Percentiles rank a stretch among this genome's conserved stretches.
These are phyloP conservation scores for Penicillium sp. DNA, from an alignment of 2,329 filamentous ascomycete genomes.

Conservation along the genomic window DNA sequence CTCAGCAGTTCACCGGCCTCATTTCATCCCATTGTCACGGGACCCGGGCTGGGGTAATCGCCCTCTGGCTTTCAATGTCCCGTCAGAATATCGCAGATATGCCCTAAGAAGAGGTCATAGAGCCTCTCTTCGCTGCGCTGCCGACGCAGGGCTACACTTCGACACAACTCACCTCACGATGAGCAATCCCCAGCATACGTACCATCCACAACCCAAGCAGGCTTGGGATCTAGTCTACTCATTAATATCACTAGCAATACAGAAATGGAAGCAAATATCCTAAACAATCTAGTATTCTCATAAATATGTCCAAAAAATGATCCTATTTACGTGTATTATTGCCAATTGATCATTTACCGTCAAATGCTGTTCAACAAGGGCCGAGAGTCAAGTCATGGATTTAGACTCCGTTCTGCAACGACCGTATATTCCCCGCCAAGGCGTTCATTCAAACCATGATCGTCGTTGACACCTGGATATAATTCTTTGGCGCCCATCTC, in stretches of 20 bases:
- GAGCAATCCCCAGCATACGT: not conserved
- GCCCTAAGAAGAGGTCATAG: not conserved
- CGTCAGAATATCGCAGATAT: not conserved
- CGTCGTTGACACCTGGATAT: slow-evolving; percentile 32
- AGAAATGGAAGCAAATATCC: not conserved
- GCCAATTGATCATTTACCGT: not conserved
- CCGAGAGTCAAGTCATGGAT: slow-evolving; percentile 4
- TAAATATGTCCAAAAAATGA: not conserved
- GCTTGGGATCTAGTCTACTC: slow-evolving; percentile 14
- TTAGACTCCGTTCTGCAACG: slow-evolving; percentile 35
- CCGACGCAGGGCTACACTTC: not conserved
- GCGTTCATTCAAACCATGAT: slow-evolving; percentile 36
- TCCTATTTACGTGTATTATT: not conserved
- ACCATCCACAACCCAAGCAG: slow-evolving; percentile 14
- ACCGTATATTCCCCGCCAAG: slow-evolving; percentile 47
- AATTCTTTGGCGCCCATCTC: slow-evolving; percentile 74
- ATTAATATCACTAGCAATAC: slow-evolving; percentile 5
- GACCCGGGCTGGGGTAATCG: not conserved
- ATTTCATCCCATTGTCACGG: no score
- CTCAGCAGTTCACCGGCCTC: not conserved
- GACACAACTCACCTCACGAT: not conserved
- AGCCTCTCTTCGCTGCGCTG: not conserved
- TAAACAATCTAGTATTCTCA: not conserved
- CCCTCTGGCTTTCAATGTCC: not conserved
- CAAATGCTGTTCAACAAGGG: not conserved